These are phyloP conservation scores for Backusella liffmaniae DNA, from an alignment of 192 early-diverging fungal genomes.

Conservation along the genomic window DNA sequence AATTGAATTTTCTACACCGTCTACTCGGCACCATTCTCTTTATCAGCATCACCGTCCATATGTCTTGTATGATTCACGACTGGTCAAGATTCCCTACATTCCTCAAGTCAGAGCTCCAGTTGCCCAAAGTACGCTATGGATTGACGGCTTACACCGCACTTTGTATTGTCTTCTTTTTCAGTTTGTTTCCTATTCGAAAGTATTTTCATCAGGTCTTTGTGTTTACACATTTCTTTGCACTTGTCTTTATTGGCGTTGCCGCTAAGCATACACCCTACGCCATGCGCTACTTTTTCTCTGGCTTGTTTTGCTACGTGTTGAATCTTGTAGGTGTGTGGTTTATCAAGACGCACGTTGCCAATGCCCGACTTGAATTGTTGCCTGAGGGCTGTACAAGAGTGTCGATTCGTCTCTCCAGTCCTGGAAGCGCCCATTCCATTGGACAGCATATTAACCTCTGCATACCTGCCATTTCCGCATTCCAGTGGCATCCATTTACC, in stretches of 20 bases:
- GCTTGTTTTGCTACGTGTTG: constrained; percentile 43
- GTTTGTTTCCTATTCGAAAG: constrained; percentile 46
- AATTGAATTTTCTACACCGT: constrained; percentile 45
- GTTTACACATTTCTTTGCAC: constrained; percentile 40
- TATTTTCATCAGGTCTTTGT: constrained; percentile 48
- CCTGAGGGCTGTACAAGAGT: constrained; percentile 37
- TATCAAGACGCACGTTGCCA: constrained; percentile 39
- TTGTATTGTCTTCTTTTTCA: constrained; percentile 47
- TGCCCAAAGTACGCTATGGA: constrained; percentile 47
- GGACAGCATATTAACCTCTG: constrained; percentile 50
- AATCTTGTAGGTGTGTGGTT: constrained; percentile 45
- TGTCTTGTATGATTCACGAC: constrained; percentile 42
- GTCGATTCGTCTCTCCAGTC: constrained; percentile 29
- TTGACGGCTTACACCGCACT: constrained; percentile 43
- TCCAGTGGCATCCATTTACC: constrained; percentile 58
- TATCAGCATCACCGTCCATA: constrained; percentile 44
- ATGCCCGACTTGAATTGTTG: constrained; percentile 35
- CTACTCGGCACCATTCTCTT: constrained; percentile 39
- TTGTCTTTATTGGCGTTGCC: constrained; percentile 47
- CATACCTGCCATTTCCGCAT: constrained; percentile 46
- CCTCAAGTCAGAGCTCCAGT: constrained; percentile 13
- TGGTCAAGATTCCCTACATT: constrained; percentile 36
- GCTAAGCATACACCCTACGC: constrained; percentile 55
- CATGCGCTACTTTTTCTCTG: constrained; percentile 46
- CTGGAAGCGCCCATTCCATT: constrained; percentile 25